These are phyloP conservation scores for Tilletia indica DNA, from an alignment of 1,284 basidiomycete species.

Conservation along the genomic window DNA sequence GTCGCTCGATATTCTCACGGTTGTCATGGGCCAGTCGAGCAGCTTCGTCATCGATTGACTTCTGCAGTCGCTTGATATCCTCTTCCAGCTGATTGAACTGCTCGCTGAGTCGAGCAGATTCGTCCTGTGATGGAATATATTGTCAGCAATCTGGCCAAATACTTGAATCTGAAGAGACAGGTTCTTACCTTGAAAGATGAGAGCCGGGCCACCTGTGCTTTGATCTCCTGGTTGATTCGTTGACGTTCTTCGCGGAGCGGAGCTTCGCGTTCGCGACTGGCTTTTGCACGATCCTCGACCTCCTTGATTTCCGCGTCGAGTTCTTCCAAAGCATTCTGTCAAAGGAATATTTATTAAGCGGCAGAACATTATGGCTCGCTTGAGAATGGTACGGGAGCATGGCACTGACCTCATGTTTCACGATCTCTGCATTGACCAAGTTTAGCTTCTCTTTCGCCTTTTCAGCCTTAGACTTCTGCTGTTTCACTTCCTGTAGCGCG, in stretches of 20 bases:
- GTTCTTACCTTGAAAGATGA: conserved; percentile 24
- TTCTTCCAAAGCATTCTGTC: conserved; percentile 51
- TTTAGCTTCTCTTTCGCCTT: conserved; percentile 27
- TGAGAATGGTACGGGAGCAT: not conserved
- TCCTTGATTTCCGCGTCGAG: conserved; percentile 59
- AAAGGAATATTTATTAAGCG: conserved; percentile 1
- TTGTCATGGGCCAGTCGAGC: conserved; percentile 59
- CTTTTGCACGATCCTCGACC: conserved; percentile 42
- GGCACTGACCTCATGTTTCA: not conserved
- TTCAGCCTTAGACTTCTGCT: conserved; percentile 1
- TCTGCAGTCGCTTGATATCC: conserved; percentile 9
- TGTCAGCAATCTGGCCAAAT: not conserved
- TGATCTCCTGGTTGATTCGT: conserved; percentile 31
- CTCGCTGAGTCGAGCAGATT: conserved; percentile 11
- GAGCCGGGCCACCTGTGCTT: conserved; percentile 59
- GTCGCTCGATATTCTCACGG: conserved; percentile 32
- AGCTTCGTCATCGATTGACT: conserved; percentile 22
- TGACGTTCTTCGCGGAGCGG: conserved; percentile 36
- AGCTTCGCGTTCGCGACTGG: conserved; percentile 28
- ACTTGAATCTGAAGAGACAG: not conserved
- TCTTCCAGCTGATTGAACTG: conserved; percentile 13
- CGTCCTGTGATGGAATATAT: not conserved
- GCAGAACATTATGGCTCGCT: not conserved
- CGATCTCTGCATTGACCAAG: conserved; percentile 27
- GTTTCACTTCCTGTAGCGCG: conserved; percentile 26